Evolutionary conservation across 208 protist species (phyloP).

Genomic region (Wallacemonas sp.): DNA sequence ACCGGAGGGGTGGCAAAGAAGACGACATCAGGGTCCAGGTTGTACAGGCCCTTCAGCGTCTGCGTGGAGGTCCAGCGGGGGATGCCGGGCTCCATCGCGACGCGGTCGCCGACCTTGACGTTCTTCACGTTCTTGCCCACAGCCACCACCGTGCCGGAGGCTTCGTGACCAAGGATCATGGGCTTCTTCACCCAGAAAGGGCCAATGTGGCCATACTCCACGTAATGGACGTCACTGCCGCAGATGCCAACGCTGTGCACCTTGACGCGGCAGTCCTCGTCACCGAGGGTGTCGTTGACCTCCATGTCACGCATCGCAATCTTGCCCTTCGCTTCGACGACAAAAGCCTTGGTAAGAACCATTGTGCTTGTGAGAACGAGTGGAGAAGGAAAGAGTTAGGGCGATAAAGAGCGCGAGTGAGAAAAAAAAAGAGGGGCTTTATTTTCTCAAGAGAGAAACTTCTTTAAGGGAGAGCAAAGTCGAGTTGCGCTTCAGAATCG

Average conservation of each 20-base stretch:
- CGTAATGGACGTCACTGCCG: conserved; percentile 75
- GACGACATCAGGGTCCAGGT: conserved; percentile 59
- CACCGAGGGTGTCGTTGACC: conserved; percentile 46
- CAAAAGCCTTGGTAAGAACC: conserved; percentile 52
- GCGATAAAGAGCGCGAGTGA: no score
- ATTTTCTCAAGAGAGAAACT: no score
- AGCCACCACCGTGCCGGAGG: conserved; percentile 50
- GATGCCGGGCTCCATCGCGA: conserved; percentile 74
- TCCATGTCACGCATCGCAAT: conserved; percentile 42
- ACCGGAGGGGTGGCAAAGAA: conserved; percentile 78
- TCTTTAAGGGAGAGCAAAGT: no score
- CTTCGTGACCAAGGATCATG: conserved; percentile 77
- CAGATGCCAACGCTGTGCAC: conserved; percentile 72
- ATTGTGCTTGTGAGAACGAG: conserved; percentile 35
- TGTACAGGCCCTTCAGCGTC: conserved; percentile 67
- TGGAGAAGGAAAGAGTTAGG: no score
- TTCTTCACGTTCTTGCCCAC: conserved; percentile 48
- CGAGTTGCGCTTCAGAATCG: no score
- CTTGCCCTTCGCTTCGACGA: conserved; percentile 48
- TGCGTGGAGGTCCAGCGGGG: conserved; percentile 50
- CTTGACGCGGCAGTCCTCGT: conserved; percentile 49
- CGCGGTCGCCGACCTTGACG: conserved; percentile 62
- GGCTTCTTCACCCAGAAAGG: conserved; percentile 51
- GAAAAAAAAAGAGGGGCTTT: no score
- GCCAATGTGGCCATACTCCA: conserved; percentile 60